Evolutionary conservation across 306 rosid species (phyloP).

Genomic region (Parietaria judaica): DNA sequence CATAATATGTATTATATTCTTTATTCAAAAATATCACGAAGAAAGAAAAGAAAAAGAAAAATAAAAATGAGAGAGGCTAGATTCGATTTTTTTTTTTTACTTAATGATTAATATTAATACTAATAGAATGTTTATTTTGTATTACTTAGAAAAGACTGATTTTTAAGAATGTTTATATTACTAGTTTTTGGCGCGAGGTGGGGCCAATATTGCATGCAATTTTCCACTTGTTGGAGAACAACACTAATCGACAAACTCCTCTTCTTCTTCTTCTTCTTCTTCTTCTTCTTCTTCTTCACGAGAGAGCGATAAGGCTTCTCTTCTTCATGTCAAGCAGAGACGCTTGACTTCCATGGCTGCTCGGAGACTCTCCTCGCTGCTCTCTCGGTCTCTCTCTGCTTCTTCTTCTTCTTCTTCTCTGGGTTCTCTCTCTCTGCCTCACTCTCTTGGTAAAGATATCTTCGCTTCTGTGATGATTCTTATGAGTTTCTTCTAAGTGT

Average conservation of each 20-base stretch:
- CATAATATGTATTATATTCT: too few species aligned
- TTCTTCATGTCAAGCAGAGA: background rate
- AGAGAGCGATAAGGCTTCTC: background rate
- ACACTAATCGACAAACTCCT: background rate
- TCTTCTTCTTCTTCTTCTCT: constrained; percentile 24
- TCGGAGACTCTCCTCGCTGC: constrained; percentile 45
- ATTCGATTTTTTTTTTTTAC: too few species aligned
- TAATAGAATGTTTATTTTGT: too few species aligned
- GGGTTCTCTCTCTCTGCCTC: constrained; percentile 46
- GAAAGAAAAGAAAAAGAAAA: too few species aligned
- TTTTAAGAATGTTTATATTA: too few species aligned
- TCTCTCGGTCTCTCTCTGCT: constrained; percentile 46
- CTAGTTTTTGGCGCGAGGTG: background rate
- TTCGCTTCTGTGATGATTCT: background rate
- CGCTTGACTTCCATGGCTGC: constrained; percentile 46
- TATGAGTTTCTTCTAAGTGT: background rate
- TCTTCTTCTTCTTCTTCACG: too few species aligned
- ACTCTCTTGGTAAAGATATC: constrained; percentile 36
- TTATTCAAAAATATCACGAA: too few species aligned
- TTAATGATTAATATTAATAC: too few species aligned
- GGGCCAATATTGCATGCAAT: background rate
- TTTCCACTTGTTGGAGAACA: background rate
- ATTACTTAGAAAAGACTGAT: background rate
- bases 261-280: background rate
- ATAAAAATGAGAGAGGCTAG: too few species aligned